A percentile compares a stretch with the other conserved stretches of the same genome.
phyloP scores from a whole-genome alignment of 2,329 filamentous ascomycete genomes.

The Alternaria arbusti region DNA sequence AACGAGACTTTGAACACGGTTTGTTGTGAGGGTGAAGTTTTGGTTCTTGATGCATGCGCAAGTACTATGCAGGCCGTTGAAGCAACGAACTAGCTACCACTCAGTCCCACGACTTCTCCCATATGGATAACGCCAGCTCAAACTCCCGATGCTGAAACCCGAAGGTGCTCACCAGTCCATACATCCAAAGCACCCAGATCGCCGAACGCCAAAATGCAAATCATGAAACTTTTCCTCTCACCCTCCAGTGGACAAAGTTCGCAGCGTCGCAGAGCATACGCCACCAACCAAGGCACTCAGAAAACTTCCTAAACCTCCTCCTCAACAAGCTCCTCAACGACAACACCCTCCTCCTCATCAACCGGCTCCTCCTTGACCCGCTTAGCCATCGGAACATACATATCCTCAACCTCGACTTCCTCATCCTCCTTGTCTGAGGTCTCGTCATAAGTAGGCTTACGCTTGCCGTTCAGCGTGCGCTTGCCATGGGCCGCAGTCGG shows the following conservation, averaged over 20 bases:
- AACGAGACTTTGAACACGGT: too few species aligned
- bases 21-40: not conserved
- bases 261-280: not conserved
- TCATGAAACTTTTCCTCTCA: not conserved
- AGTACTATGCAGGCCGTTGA: not conserved
- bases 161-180: not conserved
- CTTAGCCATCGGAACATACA: not conserved
- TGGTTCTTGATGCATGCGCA: not conserved
- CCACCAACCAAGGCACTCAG: fast-evolving
- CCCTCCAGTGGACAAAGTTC: too few species aligned
- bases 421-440: not conserved
- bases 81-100: too few species aligned
- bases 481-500: conserved; percentile 1
- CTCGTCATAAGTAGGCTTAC: not conserved
- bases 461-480: not conserved
- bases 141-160: not conserved
- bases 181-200: not conserved
- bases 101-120: not conserved
- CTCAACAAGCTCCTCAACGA: not conserved
- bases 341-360: not conserved
- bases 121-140: not conserved
- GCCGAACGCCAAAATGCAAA: not conserved
- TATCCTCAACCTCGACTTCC: not conserved
- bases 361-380: not conserved
- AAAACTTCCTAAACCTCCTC: not conserved